A percentile compares a stretch with the other conserved stretches of the same genome.
These are phyloP conservation scores for Flammula alnicola DNA, from an alignment of 1,284 basidiomycete genomes.

Conservation along the genomic window DNA sequence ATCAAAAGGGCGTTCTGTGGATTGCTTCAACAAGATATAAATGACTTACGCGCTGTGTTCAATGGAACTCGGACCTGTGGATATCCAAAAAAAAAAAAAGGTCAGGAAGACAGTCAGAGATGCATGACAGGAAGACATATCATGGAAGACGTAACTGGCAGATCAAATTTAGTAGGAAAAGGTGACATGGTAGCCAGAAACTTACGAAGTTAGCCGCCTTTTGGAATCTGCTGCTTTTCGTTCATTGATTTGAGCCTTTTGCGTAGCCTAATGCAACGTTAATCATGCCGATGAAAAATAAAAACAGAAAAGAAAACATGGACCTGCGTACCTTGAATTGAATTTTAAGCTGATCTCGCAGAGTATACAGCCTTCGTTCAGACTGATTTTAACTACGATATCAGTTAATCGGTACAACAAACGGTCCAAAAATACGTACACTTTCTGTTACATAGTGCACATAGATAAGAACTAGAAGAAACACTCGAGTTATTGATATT, in stretches of 20 bases:
- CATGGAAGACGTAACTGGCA: slow-evolving; percentile 76
- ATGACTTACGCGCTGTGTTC: slow-evolving; percentile 79
- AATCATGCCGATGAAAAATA: slow-evolving; percentile 1
- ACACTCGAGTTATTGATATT: slow-evolving; percentile 2
- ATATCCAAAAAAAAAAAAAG: slow-evolving; percentile 24
- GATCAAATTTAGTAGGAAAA: slow-evolving; percentile 22
- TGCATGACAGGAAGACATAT: slow-evolving; percentile 44
- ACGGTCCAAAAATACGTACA: slow-evolving; percentile 30
- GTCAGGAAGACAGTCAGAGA: slow-evolving; percentile 11
- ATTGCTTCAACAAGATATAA: no score
- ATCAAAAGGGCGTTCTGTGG: no score
- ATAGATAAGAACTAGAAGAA: slow-evolving; percentile 54
- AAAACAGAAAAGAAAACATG: background rate
- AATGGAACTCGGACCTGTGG: slow-evolving; percentile 87
- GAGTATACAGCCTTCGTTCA: slow-evolving; percentile 46
- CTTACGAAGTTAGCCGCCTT: slow-evolving; percentile 78
- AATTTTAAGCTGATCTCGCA: slow-evolving; percentile 67
- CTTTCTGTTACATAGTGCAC: slow-evolving; percentile 55
- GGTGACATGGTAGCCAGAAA: background rate
- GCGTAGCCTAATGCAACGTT: slow-evolving; percentile 56
- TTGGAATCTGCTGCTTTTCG: slow-evolving; percentile 80
- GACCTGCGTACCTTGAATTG: slow-evolving; percentile 51
- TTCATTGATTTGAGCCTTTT: slow-evolving; percentile 86
- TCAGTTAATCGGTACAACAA: background rate
- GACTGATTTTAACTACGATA: slow-evolving; percentile 33